Evolutionary conservation across 805 yeast genomes (phyloP).

Genomic region (Metschnikowia vanudenii): DNA sequence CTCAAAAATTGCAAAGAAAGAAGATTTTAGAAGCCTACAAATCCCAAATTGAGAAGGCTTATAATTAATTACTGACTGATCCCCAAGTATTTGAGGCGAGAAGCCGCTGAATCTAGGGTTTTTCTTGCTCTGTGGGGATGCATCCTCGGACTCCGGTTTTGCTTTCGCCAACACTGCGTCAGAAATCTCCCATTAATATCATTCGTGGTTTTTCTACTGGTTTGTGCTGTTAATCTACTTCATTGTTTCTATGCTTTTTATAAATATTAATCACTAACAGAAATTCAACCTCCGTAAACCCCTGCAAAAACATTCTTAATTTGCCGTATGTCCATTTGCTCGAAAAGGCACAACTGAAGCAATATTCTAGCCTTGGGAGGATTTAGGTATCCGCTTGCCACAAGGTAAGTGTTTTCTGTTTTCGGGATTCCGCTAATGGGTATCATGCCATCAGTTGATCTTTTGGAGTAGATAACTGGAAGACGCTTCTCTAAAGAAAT

Average conservation of each 20-base stretch:
- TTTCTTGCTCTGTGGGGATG: not conserved
- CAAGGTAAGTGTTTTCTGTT: constrained; percentile 17
- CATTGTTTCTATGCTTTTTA: not conserved
- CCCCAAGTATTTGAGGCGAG: too few species aligned
- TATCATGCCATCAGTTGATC: constrained; percentile 71
- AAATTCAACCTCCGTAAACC: constrained; percentile 38
- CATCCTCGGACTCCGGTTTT: too few species aligned
- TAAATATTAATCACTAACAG: not conserved
- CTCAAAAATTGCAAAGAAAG: constrained; percentile 94
- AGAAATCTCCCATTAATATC: too few species aligned
- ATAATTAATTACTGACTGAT: constrained; percentile 22
- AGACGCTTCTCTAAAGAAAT: constrained; percentile 38
- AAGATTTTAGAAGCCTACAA: constrained; percentile 73
- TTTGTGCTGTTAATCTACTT: not conserved
- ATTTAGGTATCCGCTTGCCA: constrained; percentile 64
- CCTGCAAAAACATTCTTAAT: constrained; percentile 48
- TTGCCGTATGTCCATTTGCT: constrained; percentile 35
- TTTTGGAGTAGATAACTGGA: constrained; percentile 62
- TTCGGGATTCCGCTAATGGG: constrained; percentile 48
- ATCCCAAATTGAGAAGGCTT: constrained; percentile 66
- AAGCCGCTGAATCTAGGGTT: not conserved
- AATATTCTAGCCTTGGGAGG: constrained; percentile 64
- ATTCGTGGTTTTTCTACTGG: too few species aligned
- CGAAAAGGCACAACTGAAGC: constrained; percentile 53
- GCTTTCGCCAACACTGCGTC: too few species aligned